These are phyloP conservation scores for Podila epicladia DNA, from an alignment of 192 early-diverging fungal species.

Conservation along the genomic window DNA sequence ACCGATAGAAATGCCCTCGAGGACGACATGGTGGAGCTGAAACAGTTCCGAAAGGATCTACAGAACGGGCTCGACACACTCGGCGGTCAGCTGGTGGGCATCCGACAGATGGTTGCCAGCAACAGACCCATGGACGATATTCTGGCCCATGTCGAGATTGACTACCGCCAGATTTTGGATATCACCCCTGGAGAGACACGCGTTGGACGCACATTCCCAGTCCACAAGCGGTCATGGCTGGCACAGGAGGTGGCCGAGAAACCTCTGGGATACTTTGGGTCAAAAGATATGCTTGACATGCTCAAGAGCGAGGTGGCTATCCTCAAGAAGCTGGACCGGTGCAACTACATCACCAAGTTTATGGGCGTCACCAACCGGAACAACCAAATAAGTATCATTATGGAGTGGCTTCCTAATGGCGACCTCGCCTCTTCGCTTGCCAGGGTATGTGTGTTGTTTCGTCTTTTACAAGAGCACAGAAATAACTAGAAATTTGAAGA, in stretches of 20 bases:
- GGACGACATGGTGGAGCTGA: constrained; percentile 45
- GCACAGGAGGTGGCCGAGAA: constrained; percentile 49
- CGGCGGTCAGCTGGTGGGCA: constrained; percentile 45
- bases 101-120: constrained; percentile 50
- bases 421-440: constrained; percentile 32
- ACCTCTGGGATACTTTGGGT: constrained; percentile 45
- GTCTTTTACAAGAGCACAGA: not conserved
- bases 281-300: constrained; percentile 49
- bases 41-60: constrained; percentile 33
- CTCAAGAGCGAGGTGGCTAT: constrained; percentile 48
- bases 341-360: constrained; percentile 45
- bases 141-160: constrained; percentile 38
- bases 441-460: constrained; percentile 9
- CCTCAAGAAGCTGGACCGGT: constrained; percentile 46
- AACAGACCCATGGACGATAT: constrained; percentile 49
- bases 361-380: constrained; percentile 49
- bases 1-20: constrained; percentile 46
- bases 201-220: constrained; percentile 39
- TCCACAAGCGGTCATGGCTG: constrained; percentile 46
- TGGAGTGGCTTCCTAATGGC: constrained; percentile 49
- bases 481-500: too few species aligned
- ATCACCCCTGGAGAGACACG: constrained; percentile 39
- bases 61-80: constrained; percentile 42
- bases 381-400: constrained; percentile 48
- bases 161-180: constrained; percentile 25